Base-by-base conservation (phyloP, 306 rosid species). In the Sicyos edulis region DNA sequence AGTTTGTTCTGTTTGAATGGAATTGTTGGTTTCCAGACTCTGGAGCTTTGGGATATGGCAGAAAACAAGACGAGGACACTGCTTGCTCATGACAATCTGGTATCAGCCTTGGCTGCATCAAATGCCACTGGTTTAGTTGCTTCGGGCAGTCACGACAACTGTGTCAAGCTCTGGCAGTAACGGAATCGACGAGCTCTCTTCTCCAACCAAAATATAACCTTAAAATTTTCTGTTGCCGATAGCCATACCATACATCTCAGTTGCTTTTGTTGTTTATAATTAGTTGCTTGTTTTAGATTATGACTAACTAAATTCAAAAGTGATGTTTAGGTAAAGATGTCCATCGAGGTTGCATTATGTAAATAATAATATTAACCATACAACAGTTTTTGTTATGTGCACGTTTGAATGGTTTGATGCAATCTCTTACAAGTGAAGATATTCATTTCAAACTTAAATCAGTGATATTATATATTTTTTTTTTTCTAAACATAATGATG, bases 111-210 rank as follows among this genome's bases (percentile, higher is more conserved):
- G 85, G 92, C 96, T 14, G 89, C 75, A 8, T 86, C 96, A 20
- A 76, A 53, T 32, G 81, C 57, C 63, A 63, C 80, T 15, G 89
- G 90, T 32, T 34, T 91, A 79, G 77, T 91, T 68, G 97, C 96
- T 77, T 87, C 97, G 21, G 83, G 86, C 20, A 87, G 96, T 78
- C 89, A 86, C 52, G 96, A 88, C 79, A 80, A 77, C 66, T 70
- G 71, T 17, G 84, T 90, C 81, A 92, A 85, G 81, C 70, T 92
- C 45, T 92, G 98, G 98, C 87, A 86, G 80, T 89, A 86, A 82
- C 20, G 22, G 51, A 50, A 50, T 24, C 26, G 5, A 50, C 20
- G 21, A 51, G 59, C 45, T 51, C 73, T 69, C 58, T 69, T 51
- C 47, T 69, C 10, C 73, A 24, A 16, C 55, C 24, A 69, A 67